Conservation (phyloP, 2,329 filamentous ascomycete species). For the Furcasterigmium sp. region DNA sequence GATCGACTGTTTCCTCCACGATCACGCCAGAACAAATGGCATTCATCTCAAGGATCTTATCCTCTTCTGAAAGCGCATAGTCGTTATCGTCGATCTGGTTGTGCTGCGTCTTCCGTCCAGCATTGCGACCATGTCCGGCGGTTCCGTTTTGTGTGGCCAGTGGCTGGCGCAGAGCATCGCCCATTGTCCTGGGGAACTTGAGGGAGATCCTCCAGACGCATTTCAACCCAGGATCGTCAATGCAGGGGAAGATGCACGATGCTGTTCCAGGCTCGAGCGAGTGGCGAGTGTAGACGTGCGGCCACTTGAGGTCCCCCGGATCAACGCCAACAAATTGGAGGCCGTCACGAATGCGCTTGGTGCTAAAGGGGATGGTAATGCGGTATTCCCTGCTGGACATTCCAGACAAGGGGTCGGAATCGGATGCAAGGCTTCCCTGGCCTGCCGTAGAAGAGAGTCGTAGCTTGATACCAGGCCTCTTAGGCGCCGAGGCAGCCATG, state of each 20-base stretch:
- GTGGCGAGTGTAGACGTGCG: conserved; percentile 86
- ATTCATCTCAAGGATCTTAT: conserved; percentile 81
- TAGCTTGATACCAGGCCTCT: conserved; percentile 35
- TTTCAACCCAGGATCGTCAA: conserved; percentile 77
- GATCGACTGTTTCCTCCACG: conserved; percentile 75
- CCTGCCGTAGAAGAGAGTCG: conserved; percentile 29
- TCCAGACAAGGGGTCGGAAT: conserved; percentile 20
- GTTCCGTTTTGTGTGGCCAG: conserved; percentile 31
- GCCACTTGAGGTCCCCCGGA: conserved; percentile 74
- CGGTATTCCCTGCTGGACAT: conserved; percentile 38
- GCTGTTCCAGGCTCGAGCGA: conserved; percentile 72
- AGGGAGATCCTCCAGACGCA: conserved; percentile 87
- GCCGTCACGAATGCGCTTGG: conserved; percentile 74
- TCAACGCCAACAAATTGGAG: conserved; percentile 87
- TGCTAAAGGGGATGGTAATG: conserved; percentile 68
- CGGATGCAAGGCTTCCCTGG: conserved; percentile 25
- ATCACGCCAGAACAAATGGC: conserved; percentile 89
- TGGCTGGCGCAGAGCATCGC: conserved; percentile 61
- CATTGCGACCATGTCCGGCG: conserved; percentile 21
- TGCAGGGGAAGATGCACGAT: conserved; percentile 85
- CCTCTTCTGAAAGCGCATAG: conserved; percentile 59
- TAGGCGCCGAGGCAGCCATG: conserved; percentile 3
- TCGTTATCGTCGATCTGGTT: conserved; percentile 36
- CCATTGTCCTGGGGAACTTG: conserved; percentile 78
- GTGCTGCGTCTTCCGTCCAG: conserved; percentile 30